A percentile compares a stretch with the other conserved stretches of the same genome.
Evolutionary conservation across 495 filamentous ascomycete species (phyloP).

Genomic region (Neurospora intermedia): DNA sequence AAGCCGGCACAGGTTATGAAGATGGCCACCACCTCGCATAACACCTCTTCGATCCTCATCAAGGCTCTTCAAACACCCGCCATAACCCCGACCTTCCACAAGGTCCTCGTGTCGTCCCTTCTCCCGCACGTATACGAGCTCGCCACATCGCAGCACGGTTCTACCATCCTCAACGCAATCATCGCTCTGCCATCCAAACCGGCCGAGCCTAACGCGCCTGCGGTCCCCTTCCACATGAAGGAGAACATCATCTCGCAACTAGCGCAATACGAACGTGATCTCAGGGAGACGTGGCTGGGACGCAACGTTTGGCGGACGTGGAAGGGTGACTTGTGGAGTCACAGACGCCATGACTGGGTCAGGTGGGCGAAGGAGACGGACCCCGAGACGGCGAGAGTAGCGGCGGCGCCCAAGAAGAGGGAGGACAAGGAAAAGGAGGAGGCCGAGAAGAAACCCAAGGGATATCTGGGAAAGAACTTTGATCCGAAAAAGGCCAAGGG

Average conservation of each 20-base stretch:
- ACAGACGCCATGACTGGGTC: slow-evolving; percentile 59
- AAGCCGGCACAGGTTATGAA: slow-evolving; percentile 23
- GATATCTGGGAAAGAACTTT: background rate
- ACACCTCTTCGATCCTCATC: slow-evolving; percentile 52
- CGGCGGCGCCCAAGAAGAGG: slow-evolving; percentile 12
- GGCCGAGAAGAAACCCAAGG: background rate
- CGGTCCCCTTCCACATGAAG: slow-evolving; percentile 43
- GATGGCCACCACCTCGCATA: slow-evolving; percentile 27
- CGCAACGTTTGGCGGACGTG: slow-evolving; percentile 84
- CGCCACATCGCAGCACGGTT: slow-evolving; percentile 59
- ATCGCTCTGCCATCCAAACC: slow-evolving; percentile 48
- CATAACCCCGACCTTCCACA: slow-evolving; percentile 44
- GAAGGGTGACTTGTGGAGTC: slow-evolving; percentile 70
- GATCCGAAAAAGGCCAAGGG: background rate
- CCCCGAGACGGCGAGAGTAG: slow-evolving; percentile 19
- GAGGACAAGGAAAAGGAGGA: slow-evolving; percentile 4
- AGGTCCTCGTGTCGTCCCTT: slow-evolving; percentile 32
- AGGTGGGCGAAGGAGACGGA: slow-evolving; percentile 50
- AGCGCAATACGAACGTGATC: slow-evolving; percentile 41
- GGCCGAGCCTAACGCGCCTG: slow-evolving; percentile 20
- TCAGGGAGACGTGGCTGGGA: slow-evolving; percentile 67
- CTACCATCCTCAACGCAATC: slow-evolving; percentile 68
- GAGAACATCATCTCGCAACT: slow-evolving; percentile 39
- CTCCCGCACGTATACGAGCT: slow-evolving; percentile 50
- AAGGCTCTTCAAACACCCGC: slow-evolving; percentile 55